Percentiles rank a stretch among this genome's conserved stretches.
Conservation (phyloP, 108 stramenopile species). For the Schizochytrium sp. region DNA sequence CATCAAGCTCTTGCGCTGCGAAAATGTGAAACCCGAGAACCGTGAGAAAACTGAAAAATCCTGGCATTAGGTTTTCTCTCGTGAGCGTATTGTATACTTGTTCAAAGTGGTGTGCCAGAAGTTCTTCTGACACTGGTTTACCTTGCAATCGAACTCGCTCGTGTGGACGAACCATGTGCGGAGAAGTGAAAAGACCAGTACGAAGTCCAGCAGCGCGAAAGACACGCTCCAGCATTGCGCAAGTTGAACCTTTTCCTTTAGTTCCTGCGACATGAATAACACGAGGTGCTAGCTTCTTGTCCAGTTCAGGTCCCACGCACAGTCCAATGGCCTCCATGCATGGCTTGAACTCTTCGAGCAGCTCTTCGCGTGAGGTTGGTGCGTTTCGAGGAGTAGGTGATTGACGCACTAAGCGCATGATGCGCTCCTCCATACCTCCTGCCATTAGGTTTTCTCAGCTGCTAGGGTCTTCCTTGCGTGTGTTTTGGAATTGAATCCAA, state of each 20-base stretch:
- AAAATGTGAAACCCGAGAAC: constrained; percentile 83
- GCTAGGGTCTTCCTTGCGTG: too few relatives aligned
- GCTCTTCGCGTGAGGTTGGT: not conserved
- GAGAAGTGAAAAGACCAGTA: constrained; percentile 85
- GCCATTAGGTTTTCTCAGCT: too few relatives aligned
- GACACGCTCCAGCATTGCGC: constrained; percentile 82
- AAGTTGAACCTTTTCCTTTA: constrained; percentile 95
- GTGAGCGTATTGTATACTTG: constrained; percentile 75
- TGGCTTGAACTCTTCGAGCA: constrained; percentile 1
- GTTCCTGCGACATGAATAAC: constrained; percentile 92
- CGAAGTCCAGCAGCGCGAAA: constrained; percentile 70
- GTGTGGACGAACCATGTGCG: constrained; percentile 86
- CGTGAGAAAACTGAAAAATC: constrained; percentile 92
- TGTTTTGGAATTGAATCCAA: too few relatives aligned
- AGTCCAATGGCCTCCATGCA: constrained; percentile 52
- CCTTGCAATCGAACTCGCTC: constrained; percentile 90
- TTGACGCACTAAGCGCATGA: constrained; percentile 35
- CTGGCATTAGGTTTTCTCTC: constrained; percentile 71
- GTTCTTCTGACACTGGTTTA: constrained; percentile 76
- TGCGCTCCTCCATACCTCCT: constrained; percentile 19
- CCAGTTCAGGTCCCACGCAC: constrained; percentile 6
- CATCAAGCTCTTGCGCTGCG: constrained; percentile 76
- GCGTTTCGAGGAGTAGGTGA: not conserved
- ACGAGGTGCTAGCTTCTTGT: not conserved
- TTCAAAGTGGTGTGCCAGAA: constrained; percentile 84